Percentiles rank a stretch among this genome's conserved stretches.
Conservation (phyloP, 1,284 basidiomycete species). For the Coniophora puteana region DNA sequence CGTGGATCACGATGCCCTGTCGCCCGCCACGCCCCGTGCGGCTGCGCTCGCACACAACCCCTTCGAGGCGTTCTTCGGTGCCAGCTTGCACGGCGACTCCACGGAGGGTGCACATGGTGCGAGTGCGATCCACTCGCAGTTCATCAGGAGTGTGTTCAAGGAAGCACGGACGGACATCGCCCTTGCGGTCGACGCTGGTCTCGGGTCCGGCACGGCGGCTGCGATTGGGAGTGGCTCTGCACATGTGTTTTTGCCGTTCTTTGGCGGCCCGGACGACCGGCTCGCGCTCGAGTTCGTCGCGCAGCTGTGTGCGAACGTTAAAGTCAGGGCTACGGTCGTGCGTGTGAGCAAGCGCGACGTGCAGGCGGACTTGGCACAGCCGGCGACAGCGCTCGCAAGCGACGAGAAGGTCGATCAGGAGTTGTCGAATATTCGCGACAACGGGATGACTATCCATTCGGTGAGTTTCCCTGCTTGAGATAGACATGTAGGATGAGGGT, state of each 20-base stretch:
- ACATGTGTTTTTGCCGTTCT: conserved; percentile 88
- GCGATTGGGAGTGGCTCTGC: conserved; percentile 33
- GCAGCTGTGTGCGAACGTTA: conserved; percentile 71
- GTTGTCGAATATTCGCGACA: background rate
- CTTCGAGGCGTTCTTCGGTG: conserved; percentile 62
- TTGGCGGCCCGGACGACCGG: conserved; percentile 93
- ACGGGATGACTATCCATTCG: background rate
- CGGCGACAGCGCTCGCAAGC: conserved; percentile 17
- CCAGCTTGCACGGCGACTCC: conserved; percentile 25
- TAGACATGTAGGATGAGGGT: too few relatives aligned
- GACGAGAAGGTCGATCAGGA: conserved; percentile 22
- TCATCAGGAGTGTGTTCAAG: conserved; percentile 80
- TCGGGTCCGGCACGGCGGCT: conserved; percentile 25
- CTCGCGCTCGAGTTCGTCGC: conserved; percentile 81
- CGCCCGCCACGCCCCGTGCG: conserved; percentile 21
- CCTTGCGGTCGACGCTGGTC: conserved; percentile 74
- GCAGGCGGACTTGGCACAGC: conserved; percentile 14
- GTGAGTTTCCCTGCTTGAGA: conserved; percentile 45
- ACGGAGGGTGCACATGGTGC: too few relatives aligned
- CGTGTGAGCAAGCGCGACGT: conserved; percentile 35
- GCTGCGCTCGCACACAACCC: conserved; percentile 36
- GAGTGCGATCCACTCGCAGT: conserved; percentile 66
- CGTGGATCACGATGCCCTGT: conserved; percentile 15
- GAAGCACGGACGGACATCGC: conserved; percentile 72
- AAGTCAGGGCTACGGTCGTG: conserved; percentile 67